Conservation (phyloP, 306 rosid genomes). For the Prunus dulcis region DNA sequence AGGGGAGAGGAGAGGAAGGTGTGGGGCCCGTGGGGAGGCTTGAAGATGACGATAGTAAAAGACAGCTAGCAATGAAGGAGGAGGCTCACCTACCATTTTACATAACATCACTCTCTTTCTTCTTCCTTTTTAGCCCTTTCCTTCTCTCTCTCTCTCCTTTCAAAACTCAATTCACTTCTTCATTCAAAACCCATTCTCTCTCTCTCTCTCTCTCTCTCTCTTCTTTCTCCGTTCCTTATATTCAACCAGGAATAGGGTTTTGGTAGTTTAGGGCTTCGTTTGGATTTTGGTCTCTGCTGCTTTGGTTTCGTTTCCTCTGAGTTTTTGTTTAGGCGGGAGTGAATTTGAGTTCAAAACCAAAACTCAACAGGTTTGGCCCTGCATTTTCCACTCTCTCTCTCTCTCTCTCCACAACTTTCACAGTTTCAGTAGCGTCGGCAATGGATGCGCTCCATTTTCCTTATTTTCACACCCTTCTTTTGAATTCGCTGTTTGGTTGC, state of each 20-base stretch:
- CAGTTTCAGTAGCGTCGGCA: not conserved
- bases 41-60: slow-evolving; percentile 76
- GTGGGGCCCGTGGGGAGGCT: slow-evolving; percentile 64
- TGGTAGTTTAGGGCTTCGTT: not conserved
- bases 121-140: slow-evolving; percentile 42
- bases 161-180: slow-evolving; percentile 11
- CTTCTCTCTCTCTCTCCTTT: slow-evolving; percentile 38
- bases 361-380: slow-evolving; percentile 18
- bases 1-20: not conserved
- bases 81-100: slow-evolving; percentile 70
- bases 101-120: slow-evolving; percentile 20
- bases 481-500: slow-evolving; percentile 7
- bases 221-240: not conserved
- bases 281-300: not conserved
- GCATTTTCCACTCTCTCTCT: not conserved
- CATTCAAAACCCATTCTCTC: slow-evolving; percentile 39
- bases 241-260: slow-evolving; percentile 14
- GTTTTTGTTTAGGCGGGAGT: not conserved
- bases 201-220: slow-evolving; percentile 6
- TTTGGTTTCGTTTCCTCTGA: not conserved
- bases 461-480: too few species aligned
- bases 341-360: not conserved
- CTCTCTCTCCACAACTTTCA: not conserved
- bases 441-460: not conserved
- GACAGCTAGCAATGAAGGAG: slow-evolving; percentile 97